Conservation (phyloP, 225 moss, liverwort and hornwort genomes). For the Physcomitrium patens region DNA sequence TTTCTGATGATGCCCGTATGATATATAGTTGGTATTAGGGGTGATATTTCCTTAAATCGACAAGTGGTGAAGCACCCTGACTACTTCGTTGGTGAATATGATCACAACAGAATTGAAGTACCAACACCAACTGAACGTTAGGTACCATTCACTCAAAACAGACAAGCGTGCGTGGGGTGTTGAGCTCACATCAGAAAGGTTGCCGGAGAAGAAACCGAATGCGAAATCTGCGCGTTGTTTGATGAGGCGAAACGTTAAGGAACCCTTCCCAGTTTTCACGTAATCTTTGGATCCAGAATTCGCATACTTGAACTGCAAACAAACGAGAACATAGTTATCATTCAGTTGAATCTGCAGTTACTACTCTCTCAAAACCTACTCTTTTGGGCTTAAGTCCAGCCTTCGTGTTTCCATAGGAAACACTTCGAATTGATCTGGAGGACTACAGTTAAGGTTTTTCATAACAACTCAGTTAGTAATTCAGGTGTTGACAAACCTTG, state of each 20-base stretch:
- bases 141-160: too few species aligned
- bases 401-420: neutral
- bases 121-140: too few species aligned
- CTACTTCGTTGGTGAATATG: too few species aligned
- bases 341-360: neutral
- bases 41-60: too few species aligned
- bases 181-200: constrained; percentile 42
- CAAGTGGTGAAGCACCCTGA: too few species aligned
- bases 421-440: neutral
- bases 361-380: neutral
- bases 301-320: constrained; percentile 56
- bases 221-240: constrained; percentile 71
- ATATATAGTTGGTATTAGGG: neutral
- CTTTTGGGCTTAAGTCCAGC: neutral
- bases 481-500: constrained; percentile 41
- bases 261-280: constrained; percentile 43
- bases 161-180: neutral
- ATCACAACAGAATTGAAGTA: too few species aligned
- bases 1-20: constrained; percentile 31
- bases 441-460: neutral
- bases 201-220: constrained; percentile 70
- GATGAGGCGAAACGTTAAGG: constrained; percentile 55
- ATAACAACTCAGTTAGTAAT: neutral
- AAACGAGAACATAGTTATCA: constrained; percentile 4
- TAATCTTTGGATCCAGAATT: constrained; percentile 52